Base-by-base conservation (phyloP, 78 protist species). In the Goniomonas avonlea region DNA sequence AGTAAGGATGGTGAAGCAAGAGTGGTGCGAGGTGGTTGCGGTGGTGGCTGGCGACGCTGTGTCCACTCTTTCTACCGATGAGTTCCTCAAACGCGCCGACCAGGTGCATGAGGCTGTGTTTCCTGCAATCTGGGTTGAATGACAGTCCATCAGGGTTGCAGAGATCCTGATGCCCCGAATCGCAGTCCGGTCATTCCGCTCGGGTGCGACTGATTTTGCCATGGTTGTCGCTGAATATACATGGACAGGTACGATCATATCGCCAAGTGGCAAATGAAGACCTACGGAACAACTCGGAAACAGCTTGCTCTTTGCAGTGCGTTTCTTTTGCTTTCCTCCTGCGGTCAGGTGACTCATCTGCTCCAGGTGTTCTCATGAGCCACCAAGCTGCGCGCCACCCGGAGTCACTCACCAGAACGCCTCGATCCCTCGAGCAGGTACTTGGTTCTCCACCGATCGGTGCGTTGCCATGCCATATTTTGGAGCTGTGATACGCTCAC, bases 1-100 rank as follows among this genome's bases (percentile, higher is more conserved):
- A 3, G 3, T 34, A 45, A n/a, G 43, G 21, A 75, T 75, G 80
- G 35, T 75, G 15, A 15, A 38, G 32, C 3, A 0, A 18, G 80
- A 75, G 32, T 40, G 58, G n/a, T 34, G 45, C 69, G 18, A 75
- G 8, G 59, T 27, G n/a, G 80, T 75, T 7, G 80, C 66, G 21
- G n/a, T 75, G 9, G 68, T 75, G 11, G 80, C 66, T 11, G 68
- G 69, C 34, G 80, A 75, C 68, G 63, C 80, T 2, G 80, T 75
- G 29, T 3, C 34, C 69, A 56, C 80, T 1, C 4, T 75, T 15
- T 3, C 11, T 27, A 31, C 79, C 1, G 35, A 5, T 21, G 47
- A 34, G 18, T 73, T 73, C 39, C 29, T 48, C 27, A 13, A 17
- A 25, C 60, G 79, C 15, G 79, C 79, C 29, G 79, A 73, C 60